phyloP scores from a whole-genome alignment of 2,329 filamentous ascomycete species.

The Penicillium sp. region DNA sequence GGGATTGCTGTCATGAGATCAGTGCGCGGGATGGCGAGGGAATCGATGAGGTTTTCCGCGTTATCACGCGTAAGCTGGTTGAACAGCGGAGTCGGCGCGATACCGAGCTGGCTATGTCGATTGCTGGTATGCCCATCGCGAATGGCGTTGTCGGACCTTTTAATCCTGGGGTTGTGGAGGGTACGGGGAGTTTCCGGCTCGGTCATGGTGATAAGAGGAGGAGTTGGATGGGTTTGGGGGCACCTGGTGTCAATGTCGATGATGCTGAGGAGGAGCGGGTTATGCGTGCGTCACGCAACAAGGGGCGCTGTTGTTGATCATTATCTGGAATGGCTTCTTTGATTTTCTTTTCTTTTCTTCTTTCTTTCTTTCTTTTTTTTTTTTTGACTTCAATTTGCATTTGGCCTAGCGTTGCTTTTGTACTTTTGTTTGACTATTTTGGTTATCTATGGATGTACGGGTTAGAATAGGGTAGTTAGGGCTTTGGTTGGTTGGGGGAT shows the following conservation, averaged over 20 bases:
- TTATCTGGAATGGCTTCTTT: neutral
- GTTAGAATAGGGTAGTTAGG: neutral
- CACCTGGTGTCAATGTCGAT: constrained; percentile 28
- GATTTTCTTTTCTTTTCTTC: neutral
- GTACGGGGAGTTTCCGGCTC: constrained; percentile 60
- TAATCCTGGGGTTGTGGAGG: constrained; percentile 47
- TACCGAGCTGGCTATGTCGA: constrained; percentile 47
- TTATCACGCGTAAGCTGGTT: constrained; percentile 78
- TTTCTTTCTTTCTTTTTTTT: neutral
- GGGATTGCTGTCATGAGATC: constrained; percentile 97
- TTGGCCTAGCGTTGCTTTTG: neutral
- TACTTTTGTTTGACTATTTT: neutral
- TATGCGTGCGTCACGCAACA: constrained; percentile 35
- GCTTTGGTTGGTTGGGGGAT: neutral
- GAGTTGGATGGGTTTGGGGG: constrained; percentile 65
- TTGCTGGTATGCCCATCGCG: constrained; percentile 47
- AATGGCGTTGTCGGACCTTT: constrained; percentile 45
- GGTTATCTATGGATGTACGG: neutral
- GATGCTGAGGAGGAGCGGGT: constrained; percentile 33
- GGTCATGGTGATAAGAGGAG: constrained; percentile 61
- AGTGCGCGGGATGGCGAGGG: constrained; percentile 91
- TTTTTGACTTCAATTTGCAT: neutral
- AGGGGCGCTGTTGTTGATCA: constrained; percentile 45
- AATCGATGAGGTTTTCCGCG: constrained; percentile 93
- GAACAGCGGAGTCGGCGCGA: constrained; percentile 65